A percentile compares a stretch with the other conserved stretches of the same genome.
These are phyloP conservation scores for Neopestalotiopsis sp. DNA, from an alignment of 2,329 filamentous ascomycete species.

Conservation along the genomic window DNA sequence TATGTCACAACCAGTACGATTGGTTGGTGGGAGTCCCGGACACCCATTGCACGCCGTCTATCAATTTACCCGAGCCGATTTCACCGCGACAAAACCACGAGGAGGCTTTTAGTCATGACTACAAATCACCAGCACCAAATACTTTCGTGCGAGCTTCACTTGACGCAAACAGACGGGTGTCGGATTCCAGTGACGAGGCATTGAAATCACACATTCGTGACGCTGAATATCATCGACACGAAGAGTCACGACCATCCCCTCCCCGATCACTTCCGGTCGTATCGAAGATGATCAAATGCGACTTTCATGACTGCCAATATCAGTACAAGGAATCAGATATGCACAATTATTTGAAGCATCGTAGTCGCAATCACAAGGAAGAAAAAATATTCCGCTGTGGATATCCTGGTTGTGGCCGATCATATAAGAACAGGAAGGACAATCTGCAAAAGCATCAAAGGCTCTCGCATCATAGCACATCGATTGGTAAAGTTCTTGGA, in stretches of 20 bases:
- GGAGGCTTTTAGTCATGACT: too few relatives aligned
- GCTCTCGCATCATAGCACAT: neutral
- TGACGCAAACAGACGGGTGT: too few relatives aligned
- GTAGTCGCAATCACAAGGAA: neutral
- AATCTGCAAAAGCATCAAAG: slow-evolving; percentile 10
- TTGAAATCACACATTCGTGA: too few relatives aligned
- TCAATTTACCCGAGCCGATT: too few relatives aligned
- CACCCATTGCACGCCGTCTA: too few relatives aligned
- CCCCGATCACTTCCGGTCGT: neutral
- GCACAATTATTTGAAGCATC: neutral
- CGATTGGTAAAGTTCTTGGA: neutral
- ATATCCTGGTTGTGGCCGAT: neutral
- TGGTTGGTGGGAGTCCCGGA: too few relatives aligned
- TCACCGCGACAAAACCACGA: too few relatives aligned
- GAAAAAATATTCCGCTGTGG: neutral
- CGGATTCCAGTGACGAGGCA: too few relatives aligned
- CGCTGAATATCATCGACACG: too few relatives aligned
- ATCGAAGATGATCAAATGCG: neutral
- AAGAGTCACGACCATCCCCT: neutral
- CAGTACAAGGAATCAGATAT: neutral
- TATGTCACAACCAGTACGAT: too few relatives aligned
- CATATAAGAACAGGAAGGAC: neutral
- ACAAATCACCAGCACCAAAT: too few relatives aligned
- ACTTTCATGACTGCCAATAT: neutral
- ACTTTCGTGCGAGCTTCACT: too few relatives aligned